Evolutionary conservation across 352 stramenopile species (phyloP), one percentile per base, ranked within the genome.

Genomic region (Elongisporangium prolatum): DNA sequence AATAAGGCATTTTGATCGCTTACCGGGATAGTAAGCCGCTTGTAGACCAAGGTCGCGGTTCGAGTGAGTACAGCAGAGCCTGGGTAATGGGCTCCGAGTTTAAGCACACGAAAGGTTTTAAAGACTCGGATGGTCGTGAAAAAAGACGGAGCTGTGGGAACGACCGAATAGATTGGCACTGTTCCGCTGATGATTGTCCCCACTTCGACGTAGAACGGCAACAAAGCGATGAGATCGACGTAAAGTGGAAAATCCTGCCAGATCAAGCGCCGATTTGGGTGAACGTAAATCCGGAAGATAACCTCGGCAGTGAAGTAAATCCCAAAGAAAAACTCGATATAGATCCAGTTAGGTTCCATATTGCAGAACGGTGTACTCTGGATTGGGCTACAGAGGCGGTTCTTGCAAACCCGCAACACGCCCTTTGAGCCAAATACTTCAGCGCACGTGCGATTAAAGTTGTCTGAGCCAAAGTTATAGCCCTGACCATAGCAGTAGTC

Each of bases 261-360:
- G 7, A 80, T 50, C 48, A 65, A 57, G 4, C 52, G 59, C n/a
- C 57, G 60, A 2, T 65, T 37, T 8, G 72, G 72, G 8, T 80
- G 69, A 0, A 62, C 52, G 20, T 65, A 70, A 16, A 68, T 50
- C 7, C 69, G 72, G 11, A 84, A 24, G 0, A 63, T 34, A 20
- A 76, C 47, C 54, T 86, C 76, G 14, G 66, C 1, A 0, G 74
- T 81, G 60, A 86, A 86, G 28, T 67, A 54, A 10, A 69, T 58
- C 1, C 69, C 70, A 50, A 86, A 79, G 7, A 68, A 16, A 14
- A 69, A 68, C 52, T 86, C 76, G 6, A 80, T 56, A 62, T 81
- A 84, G 38, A 86, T 53, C 75, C 73, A 86, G 7, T 68, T 55
- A 13, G 67, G 62, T 52, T 80, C 72, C 71, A 87, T 84, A 54